Conservation (phyloP, 352 stramenopile species). For the Globisporangium mamillatum region DNA sequence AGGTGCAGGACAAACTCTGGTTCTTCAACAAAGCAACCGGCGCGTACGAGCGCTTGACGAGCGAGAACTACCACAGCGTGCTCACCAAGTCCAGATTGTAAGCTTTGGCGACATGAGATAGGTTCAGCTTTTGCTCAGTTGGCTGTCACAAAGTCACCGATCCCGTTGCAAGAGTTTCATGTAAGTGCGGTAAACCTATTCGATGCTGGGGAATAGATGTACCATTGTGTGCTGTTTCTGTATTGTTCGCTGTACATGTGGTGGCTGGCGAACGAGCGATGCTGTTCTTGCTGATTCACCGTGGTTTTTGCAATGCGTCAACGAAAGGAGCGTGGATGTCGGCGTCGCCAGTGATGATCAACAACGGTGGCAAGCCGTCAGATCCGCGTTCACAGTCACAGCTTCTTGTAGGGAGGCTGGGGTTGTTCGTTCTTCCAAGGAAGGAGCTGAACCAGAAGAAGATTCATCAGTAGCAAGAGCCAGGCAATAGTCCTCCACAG, state of each 20-base stretch:
- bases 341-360: slow-evolving; percentile 28
- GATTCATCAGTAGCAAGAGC: too few relatives aligned
- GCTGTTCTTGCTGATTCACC: neutral
- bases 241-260: neutral
- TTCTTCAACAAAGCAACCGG: slow-evolving; percentile 45
- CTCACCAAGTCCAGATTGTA: slow-evolving; percentile 57
- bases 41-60: slow-evolving; percentile 56
- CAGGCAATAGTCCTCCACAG: slow-evolving; percentile 8
- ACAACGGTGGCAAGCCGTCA: slow-evolving; percentile 27
- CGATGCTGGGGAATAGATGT: neutral
- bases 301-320: neutral
- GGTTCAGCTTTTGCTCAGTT: neutral
- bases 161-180: neutral
- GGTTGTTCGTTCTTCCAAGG: neutral
- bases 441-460: neutral
- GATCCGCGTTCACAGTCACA: slow-evolving; percentile 12
- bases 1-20: slow-evolving; percentile 58
- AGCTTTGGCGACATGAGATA: neutral
- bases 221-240: neutral
- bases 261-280: neutral
- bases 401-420: neutral
- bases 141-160: neutral
- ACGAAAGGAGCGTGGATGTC: slow-evolving; percentile 14
- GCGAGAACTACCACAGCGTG: slow-evolving; percentile 50
- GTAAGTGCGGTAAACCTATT: neutral